Evolutionary conservation across 257 asterid genomes (phyloP).

Genomic region (Solanum pimpinellifolium): DNA sequence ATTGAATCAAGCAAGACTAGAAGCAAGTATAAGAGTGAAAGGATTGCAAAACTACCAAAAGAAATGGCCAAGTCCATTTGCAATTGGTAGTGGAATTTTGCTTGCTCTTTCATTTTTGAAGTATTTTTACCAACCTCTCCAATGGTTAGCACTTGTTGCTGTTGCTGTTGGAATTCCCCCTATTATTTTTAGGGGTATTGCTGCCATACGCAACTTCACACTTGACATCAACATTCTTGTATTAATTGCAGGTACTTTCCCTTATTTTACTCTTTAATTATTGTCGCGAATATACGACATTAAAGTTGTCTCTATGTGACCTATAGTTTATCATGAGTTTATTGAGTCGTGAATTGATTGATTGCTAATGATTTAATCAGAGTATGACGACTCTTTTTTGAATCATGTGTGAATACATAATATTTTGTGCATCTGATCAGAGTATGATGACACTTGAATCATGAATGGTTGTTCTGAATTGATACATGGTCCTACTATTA

Average conservation of each 20-base stretch:
- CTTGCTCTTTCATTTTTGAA: conserved; percentile 42
- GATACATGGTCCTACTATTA: not conserved
- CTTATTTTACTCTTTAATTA: not conserved
- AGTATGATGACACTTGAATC: not conserved
- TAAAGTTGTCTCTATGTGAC: not conserved
- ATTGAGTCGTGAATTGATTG: not conserved
- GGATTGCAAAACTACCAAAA: conserved; percentile 31
- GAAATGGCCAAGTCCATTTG: conserved; percentile 74
- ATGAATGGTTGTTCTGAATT: not conserved
- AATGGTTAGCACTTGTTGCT: conserved; percentile 65
- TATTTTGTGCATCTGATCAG: not conserved
- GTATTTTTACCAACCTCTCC: conserved; percentile 34
- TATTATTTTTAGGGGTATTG: conserved; percentile 29
- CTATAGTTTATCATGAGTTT: not conserved
- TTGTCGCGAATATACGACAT: not conserved
- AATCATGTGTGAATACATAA: not conserved
- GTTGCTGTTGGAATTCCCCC: conserved; percentile 58
- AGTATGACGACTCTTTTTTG: not conserved
- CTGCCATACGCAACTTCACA: conserved; percentile 30
- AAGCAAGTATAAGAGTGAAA: conserved; percentile 41
- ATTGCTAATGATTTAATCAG: not conserved
- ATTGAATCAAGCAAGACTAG: conserved; percentile 61
- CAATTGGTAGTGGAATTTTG: conserved; percentile 42
- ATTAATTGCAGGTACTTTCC: conserved; percentile 48
- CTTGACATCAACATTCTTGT: conserved; percentile 71